phyloP scores from a whole-genome alignment of 306 rosid species.

The Phaseolus lunatus region DNA sequence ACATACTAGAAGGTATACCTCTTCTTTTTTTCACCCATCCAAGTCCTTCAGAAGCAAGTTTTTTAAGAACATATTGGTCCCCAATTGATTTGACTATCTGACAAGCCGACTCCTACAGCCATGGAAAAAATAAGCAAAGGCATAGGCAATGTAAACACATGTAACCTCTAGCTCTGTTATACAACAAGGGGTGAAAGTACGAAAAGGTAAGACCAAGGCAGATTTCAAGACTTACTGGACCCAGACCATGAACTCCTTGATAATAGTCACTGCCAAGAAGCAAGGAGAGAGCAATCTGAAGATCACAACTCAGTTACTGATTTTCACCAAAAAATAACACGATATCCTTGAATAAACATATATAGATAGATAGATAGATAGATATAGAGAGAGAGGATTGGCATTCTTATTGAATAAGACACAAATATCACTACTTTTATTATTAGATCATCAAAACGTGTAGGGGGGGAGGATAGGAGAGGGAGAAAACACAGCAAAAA shows the following conservation, averaged over 20 bases:
- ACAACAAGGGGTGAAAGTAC: conserved; percentile 17
- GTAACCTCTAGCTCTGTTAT: conserved; percentile 10
- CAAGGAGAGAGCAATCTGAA: conserved; percentile 79
- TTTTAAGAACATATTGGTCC: conserved; percentile 67
- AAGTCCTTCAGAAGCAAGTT: conserved; percentile 78
- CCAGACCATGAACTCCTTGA: conserved; percentile 76
- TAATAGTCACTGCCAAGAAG: conserved; percentile 85
- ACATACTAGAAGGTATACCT: conserved; percentile 36
- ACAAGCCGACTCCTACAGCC: conserved; percentile 75
- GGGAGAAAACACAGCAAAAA: conserved; percentile 2
- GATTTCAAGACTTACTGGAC: conserved; percentile 64
- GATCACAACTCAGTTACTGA: conserved; percentile 47
- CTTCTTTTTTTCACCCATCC: conserved; percentile 62
- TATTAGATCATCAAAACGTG: conserved; percentile 9
- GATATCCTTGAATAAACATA: conserved; percentile 24
- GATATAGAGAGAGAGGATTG: neutral
- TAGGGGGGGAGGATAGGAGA: neutral
- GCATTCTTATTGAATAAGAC: conserved; percentile 8
- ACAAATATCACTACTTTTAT: conserved; percentile 11
- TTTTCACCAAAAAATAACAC: conserved; percentile 34
- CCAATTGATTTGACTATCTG: conserved; percentile 75
- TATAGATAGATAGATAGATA: neutral
- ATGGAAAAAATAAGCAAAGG: conserved; percentile 30
- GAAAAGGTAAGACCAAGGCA: conserved; percentile 11
- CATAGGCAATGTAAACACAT: conserved; percentile 38